Evolutionary conservation across 1,139 yeast species (phyloP), one percentile per base, ranked within the genome.

Genomic region (Lodderomyces pseudojiufengensis): DNA sequence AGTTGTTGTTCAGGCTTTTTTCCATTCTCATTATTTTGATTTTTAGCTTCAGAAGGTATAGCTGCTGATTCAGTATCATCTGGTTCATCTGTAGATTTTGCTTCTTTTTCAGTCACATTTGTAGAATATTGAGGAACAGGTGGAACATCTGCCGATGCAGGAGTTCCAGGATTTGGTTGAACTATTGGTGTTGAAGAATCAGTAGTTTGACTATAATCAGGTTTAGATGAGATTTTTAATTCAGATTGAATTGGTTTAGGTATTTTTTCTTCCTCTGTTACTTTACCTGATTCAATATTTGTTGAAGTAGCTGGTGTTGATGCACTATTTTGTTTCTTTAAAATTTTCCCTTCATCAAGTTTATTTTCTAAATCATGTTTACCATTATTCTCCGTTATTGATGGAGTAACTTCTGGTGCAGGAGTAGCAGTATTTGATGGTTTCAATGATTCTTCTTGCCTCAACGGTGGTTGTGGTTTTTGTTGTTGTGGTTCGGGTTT

Each of bases 291-390:
- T 16, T 30, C 24, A 3, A 10, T 14, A 14, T 23, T 25, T 6
- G 32, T 6, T 12, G 22, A 4, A 7, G 32, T 24, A 16, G 22
- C 7, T 24, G 29, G 22, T 7, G 11, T 25, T 9, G 24, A 20
- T 18, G 23, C 42, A 10, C 39, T 38, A 43, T 38, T 46, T 36
- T 45, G 43, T 34, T 39, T 40, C 42, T 49, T 32, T 40, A 40
- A 16, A 35, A 43, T 31, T 22, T 35, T 43, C 5, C 39, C 42
- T 13, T 44, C 37, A 36, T 47, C 49, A 16, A 35, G 35, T 45
- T 63, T 65, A 16, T 65, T 70, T 7, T 67, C 73, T 39, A 67
- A 57, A 33, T 66, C 72, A 31, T 62, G 65, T 40, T 67, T 67
- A 25, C 44, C 43, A 35, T 40, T 41, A 15, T 23, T 27, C 26